Percentiles rank a stretch among this genome's conserved stretches.
phyloP scores from a whole-genome alignment of 208 protist species.

The Crithidia fasciculata region DNA sequence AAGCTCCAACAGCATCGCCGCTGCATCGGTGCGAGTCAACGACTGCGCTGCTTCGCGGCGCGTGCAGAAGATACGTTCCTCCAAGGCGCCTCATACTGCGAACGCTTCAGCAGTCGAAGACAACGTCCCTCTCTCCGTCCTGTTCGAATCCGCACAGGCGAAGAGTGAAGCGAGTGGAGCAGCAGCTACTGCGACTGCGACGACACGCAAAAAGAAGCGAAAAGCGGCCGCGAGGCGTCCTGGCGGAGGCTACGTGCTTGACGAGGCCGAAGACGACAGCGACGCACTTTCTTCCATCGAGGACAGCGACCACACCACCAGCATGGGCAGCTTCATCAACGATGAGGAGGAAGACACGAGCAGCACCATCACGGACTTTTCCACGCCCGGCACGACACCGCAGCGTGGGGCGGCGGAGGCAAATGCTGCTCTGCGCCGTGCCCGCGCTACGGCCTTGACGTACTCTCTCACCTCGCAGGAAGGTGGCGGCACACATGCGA shows the following conservation, averaged over 20 bases:
- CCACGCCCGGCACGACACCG: slow-evolving; percentile 18
- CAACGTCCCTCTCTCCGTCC: slow-evolving; percentile 11
- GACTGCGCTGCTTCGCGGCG: background rate
- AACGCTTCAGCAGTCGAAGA: slow-evolving; percentile 9
- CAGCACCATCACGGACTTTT: slow-evolving; percentile 16
- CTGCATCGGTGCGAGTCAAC: background rate
- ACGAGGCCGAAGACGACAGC: slow-evolving; percentile 29
- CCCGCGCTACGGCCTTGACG: background rate
- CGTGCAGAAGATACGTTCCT: background rate
- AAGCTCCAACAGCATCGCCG: background rate
- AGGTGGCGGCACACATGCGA: too few relatives aligned
- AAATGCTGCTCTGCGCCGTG: background rate
- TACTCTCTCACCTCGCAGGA: background rate
- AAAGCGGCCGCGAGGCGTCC: background rate
- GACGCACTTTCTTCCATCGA: slow-evolving; percentile 27
- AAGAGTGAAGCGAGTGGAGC: background rate
- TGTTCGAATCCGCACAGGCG: slow-evolving; percentile 1
- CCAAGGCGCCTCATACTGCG: background rate
- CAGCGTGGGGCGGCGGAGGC: too few relatives aligned
- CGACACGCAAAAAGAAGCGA: slow-evolving; percentile 7
- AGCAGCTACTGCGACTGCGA: background rate
- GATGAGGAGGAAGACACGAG: slow-evolving; percentile 18
- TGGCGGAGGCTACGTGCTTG: slow-evolving; percentile 38
- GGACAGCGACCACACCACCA: slow-evolving; percentile 15
- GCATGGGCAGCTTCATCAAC: slow-evolving; percentile 29